phyloP scores from a whole-genome alignment of 495 filamentous ascomycete genomes.

The Trichoderma parareesei region DNA sequence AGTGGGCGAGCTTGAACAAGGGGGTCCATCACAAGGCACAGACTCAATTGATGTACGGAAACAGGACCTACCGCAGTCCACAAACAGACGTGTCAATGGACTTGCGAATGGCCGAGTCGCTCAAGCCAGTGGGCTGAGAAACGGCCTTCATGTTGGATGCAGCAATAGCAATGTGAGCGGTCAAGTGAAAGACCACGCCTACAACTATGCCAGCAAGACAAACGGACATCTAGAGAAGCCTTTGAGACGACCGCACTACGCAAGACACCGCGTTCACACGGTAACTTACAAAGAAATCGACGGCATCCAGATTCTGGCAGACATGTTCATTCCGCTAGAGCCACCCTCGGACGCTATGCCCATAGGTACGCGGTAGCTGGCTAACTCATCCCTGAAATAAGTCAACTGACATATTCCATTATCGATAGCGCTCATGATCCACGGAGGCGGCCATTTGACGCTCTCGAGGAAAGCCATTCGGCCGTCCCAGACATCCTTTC shows the following conservation, averaged over 20 bases:
- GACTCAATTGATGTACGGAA: background rate
- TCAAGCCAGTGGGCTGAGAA: too few relatives aligned
- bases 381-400: too few relatives aligned
- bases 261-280: constrained; percentile 13
- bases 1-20: background rate
- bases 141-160: too few relatives aligned
- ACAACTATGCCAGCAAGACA: background rate
- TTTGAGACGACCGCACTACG: background rate
- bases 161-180: too few relatives aligned
- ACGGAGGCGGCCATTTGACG: constrained; percentile 46
- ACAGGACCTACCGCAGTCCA: background rate
- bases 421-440: constrained; percentile 46
- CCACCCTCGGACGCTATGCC: constrained; percentile 14
- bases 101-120: background rate
- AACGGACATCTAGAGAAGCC: background rate
- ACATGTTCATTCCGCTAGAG: constrained; percentile 21
- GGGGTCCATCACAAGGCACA: background rate
- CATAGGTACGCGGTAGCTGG: background rate
- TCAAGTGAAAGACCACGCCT: too few relatives aligned
- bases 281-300: constrained; percentile 3
- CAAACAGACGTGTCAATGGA: background rate
- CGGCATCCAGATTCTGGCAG: constrained; percentile 8
- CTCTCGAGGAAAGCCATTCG: constrained; percentile 39
- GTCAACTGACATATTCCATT: background rate
- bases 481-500: constrained; percentile 29